A percentile compares a stretch with the other conserved stretches of the same genome.
These are phyloP conservation scores for Discostella stelligeroides DNA, from an alignment of 108 stramenopile species.

Conservation along the genomic window DNA sequence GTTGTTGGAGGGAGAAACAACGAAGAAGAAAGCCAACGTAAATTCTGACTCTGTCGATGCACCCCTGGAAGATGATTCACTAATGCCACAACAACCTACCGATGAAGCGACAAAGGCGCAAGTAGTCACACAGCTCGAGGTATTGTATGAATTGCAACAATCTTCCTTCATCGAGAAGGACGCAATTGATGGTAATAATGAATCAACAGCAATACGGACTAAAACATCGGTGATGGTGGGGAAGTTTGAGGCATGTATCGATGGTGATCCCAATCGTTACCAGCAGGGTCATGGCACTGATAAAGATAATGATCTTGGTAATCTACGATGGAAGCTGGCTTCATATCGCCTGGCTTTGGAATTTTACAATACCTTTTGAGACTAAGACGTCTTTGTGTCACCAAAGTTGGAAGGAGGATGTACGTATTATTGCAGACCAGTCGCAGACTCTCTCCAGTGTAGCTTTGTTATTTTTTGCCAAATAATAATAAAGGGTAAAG, in stretches of 20 bases:
- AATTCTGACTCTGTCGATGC: conserved; percentile 34
- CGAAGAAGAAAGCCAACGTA: conserved; percentile 3
- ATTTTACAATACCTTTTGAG: conserved; percentile 33
- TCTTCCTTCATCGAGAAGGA: neutral
- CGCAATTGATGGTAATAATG: neutral
- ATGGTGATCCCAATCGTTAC: conserved; percentile 40
- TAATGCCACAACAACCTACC: conserved; percentile 9
- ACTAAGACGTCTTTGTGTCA: neutral
- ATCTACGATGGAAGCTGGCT: conserved; percentile 83
- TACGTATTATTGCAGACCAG: too few species aligned
- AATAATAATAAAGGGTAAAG: too few species aligned
- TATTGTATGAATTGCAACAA: conserved; percentile 48
- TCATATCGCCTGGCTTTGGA: conserved; percentile 50
- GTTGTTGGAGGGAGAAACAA: neutral
- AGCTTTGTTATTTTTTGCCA: too few species aligned
- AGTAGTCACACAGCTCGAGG: conserved; percentile 46
- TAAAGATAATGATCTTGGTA: conserved; percentile 5
- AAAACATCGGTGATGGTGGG: conserved; percentile 36
- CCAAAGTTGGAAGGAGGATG: too few species aligned
- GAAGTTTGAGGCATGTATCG: conserved; percentile 46
- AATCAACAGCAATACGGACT: neutral
- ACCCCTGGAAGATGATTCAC: conserved; percentile 49
- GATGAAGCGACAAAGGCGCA: conserved; percentile 24
- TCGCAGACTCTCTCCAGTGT: too few species aligned
- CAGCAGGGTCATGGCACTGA: conserved; percentile 10